phyloP scores from a whole-genome alignment of 345 rosid genomes.

The Eucalyptus tenuipes region DNA sequence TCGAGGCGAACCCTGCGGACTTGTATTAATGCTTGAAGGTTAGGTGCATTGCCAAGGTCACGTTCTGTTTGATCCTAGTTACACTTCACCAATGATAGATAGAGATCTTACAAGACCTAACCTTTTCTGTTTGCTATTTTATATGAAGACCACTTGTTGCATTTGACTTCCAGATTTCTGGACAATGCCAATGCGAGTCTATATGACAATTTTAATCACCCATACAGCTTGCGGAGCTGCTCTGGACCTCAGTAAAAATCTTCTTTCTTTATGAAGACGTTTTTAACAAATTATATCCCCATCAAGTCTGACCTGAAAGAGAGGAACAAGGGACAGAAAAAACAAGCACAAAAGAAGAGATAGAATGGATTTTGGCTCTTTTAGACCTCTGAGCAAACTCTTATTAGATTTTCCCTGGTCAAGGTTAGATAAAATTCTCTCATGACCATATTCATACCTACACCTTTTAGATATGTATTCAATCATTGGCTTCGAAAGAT shows the following conservation, averaged over 20 bases:
- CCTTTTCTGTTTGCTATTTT: background rate
- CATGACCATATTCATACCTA: background rate
- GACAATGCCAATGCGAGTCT: background rate
- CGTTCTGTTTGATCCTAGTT: background rate
- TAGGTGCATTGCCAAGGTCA: background rate
- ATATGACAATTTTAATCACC: background rate
- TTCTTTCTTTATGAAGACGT: background rate
- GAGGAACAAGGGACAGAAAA: background rate
- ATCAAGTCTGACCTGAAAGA: background rate
- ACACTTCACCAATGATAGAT: background rate
- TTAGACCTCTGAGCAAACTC: too few relatives aligned
- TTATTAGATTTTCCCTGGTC: too few relatives aligned
- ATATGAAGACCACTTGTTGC: background rate
- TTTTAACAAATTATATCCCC: background rate
- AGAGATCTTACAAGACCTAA: background rate
- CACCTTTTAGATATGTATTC: background rate
- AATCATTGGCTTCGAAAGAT: background rate
- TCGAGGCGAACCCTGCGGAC: background rate
- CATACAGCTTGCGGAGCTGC: background rate
- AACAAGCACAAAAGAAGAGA: too few relatives aligned
- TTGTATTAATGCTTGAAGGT: background rate
- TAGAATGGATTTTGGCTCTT: too few relatives aligned
- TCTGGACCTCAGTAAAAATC: background rate
- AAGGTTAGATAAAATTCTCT: too few relatives aligned
- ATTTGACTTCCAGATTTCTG: background rate